A percentile compares a stretch with the other conserved stretches of the same genome.
Conservation (phyloP, 768 basidiomycete species). For the Serpula lacrymans region DNA sequence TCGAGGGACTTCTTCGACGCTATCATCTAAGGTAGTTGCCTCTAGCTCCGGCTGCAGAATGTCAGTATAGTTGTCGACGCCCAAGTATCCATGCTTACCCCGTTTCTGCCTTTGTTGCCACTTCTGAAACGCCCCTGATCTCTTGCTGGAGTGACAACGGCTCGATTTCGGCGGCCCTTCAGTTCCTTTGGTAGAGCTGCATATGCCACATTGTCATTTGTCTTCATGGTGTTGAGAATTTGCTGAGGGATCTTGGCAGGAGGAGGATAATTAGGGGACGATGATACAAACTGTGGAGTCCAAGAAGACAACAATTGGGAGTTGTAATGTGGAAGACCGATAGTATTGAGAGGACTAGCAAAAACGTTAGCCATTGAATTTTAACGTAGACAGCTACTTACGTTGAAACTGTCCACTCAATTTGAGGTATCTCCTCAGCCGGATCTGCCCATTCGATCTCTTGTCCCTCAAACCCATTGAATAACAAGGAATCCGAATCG, state of each 20-base stretch:
- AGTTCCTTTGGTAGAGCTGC: conserved; percentile 85
- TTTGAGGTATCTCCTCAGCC: conserved; percentile 61
- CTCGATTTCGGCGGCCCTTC: conserved; percentile 78
- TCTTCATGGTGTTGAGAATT: conserved; percentile 74
- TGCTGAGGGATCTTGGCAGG: conserved; percentile 77
- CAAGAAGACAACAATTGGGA: conserved; percentile 67
- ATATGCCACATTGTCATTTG: conserved; percentile 88
- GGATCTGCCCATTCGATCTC: conserved; percentile 82
- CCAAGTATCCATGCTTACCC: conserved; percentile 35
- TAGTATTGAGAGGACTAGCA: conserved; percentile 75
- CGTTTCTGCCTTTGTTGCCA: conserved; percentile 54
- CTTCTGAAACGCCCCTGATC: conserved; percentile 83
- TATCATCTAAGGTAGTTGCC: conserved; percentile 48
- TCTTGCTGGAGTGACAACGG: conserved; percentile 41
- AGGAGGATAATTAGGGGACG: conserved; percentile 54
- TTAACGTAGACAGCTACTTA: conserved; percentile 32
- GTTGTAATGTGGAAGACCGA: conserved; percentile 87
- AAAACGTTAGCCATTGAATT: background rate
- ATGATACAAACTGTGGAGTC: conserved; percentile 53
- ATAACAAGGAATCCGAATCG: conserved; percentile 53
- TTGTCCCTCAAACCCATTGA: conserved; percentile 89
- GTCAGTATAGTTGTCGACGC: no score
- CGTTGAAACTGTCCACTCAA: conserved; percentile 85
- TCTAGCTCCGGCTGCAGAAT: conserved; percentile 47
- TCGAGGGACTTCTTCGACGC: conserved; percentile 62